phyloP scores from a whole-genome alignment of 2,329 filamentous ascomycete species.

The Alternaria sp. region DNA sequence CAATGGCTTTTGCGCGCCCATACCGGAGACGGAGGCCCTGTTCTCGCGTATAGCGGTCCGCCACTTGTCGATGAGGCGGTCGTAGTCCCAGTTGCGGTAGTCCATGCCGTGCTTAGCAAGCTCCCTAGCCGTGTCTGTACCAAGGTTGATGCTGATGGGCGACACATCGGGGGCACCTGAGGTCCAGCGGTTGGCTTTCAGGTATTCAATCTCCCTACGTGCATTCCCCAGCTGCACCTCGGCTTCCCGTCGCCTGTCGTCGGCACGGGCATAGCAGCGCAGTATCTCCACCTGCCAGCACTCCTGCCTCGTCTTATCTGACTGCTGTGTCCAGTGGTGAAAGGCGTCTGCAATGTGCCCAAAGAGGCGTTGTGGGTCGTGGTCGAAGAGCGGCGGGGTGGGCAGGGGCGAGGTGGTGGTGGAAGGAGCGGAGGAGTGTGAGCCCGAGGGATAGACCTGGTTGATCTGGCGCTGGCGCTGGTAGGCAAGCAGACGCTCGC shows the following conservation, averaged over 20 bases:
- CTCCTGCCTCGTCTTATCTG: slow-evolving; percentile 54
- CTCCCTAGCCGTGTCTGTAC: slow-evolving; percentile 48
- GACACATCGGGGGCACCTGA: slow-evolving; percentile 34
- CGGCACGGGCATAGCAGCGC: slow-evolving; percentile 52
- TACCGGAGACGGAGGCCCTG: slow-evolving; percentile 31
- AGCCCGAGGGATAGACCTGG: slow-evolving; percentile 38
- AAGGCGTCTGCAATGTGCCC: slow-evolving; percentile 81
- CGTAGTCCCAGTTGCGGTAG: slow-evolving; percentile 50
- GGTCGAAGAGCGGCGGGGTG: slow-evolving; percentile 53
- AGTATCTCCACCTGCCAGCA: slow-evolving; percentile 56
- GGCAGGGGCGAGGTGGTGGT: slow-evolving; percentile 44
- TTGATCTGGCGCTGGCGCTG: slow-evolving; percentile 45
- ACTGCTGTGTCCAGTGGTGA: slow-evolving; percentile 74
- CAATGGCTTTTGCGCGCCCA: slow-evolving; percentile 46
- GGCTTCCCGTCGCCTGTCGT: slow-evolving; percentile 46
- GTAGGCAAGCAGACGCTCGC: slow-evolving; percentile 63
- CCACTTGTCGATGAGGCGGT: slow-evolving; percentile 51
- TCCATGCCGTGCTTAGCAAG: slow-evolving; percentile 46
- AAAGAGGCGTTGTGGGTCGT: slow-evolving; percentile 72
- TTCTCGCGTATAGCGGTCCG: slow-evolving; percentile 43
- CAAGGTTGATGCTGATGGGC: slow-evolving; percentile 46
- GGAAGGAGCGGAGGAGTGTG: slow-evolving; percentile 34
- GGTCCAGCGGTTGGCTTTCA: slow-evolving; percentile 43
- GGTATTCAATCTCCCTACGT: slow-evolving; percentile 51
- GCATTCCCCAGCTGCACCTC: slow-evolving; percentile 49